Evolutionary conservation across 2,329 filamentous ascomycete species (phyloP).

Genomic region (Epichloe sp.): DNA sequence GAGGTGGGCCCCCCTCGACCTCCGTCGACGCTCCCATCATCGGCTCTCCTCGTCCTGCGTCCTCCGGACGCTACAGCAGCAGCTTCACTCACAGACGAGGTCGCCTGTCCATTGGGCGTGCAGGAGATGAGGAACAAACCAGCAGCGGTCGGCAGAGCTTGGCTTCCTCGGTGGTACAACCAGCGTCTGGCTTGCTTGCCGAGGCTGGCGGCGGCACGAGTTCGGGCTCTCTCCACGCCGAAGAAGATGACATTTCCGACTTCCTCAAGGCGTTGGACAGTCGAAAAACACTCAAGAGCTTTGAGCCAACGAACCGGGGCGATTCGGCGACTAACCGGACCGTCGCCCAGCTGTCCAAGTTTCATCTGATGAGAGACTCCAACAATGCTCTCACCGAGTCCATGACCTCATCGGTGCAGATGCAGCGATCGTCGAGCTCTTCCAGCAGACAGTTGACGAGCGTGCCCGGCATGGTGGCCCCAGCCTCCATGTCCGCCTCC

Average conservation of each 20-base stretch:
- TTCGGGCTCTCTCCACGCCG: conserved; percentile 55
- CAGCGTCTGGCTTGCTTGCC: conserved; percentile 67
- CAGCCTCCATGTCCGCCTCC: conserved; percentile 69
- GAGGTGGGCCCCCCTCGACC: conserved; percentile 49
- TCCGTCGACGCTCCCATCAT: conserved; percentile 53
- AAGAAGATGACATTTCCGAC: conserved; percentile 87
- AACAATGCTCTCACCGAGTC: conserved; percentile 84
- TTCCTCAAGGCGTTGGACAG: conserved; percentile 83
- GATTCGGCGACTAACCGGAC: conserved; percentile 64
- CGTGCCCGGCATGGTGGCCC: conserved; percentile 52
- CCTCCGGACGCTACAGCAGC: conserved; percentile 79
- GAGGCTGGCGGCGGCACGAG: conserved; percentile 54
- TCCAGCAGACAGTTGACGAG: conserved; percentile 47
- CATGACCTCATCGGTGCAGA: conserved; percentile 76
- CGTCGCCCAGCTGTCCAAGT: conserved; percentile 68
- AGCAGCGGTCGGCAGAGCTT: conserved; percentile 73
- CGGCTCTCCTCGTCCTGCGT: conserved; percentile 65
- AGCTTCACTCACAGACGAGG: conserved; percentile 81
- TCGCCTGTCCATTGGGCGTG: conserved; percentile 60
- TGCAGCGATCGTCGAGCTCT: conserved; percentile 72
- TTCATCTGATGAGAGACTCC: conserved; percentile 78
- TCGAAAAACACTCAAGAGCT: conserved; percentile 73
- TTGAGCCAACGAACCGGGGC: conserved; percentile 53
- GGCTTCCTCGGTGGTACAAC: conserved; percentile 55
- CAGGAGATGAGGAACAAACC: conserved; percentile 55